Percentiles rank a stretch among this genome's conserved stretches.
Evolutionary conservation across 1,284 basidiomycete species (phyloP).

Genomic region (Moesziomyces sp.): DNA sequence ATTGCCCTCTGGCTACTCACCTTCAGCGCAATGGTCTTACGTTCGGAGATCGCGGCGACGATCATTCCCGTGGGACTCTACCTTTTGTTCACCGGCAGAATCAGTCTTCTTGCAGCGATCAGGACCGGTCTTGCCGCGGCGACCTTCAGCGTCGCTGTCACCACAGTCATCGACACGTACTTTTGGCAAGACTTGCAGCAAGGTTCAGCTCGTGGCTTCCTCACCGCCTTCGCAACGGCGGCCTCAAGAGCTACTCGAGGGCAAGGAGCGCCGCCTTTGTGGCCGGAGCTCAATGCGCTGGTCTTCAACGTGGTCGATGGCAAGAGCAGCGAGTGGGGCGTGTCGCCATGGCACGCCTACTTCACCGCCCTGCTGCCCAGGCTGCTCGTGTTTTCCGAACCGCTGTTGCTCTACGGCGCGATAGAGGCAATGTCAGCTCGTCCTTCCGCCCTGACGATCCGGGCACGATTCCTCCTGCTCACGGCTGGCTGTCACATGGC

Average conservation of each 20-base stretch:
- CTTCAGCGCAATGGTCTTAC: constrained; percentile 78
- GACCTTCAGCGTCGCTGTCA: constrained; percentile 18
- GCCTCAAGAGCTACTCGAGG: neutral
- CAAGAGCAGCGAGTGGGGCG: constrained; percentile 90
- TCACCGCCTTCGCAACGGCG: neutral
- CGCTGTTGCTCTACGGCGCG: constrained; percentile 74
- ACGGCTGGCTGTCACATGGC: constrained; percentile 73
- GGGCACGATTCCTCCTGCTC: constrained; percentile 27
- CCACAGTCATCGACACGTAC: constrained; percentile 79
- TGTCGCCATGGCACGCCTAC: constrained; percentile 80
- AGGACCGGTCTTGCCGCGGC: constrained; percentile 23
- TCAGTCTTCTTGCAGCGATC: constrained; percentile 17
- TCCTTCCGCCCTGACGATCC: neutral
- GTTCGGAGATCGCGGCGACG: constrained; percentile 77
- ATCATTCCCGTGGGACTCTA: constrained; percentile 54
- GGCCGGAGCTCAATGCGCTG: constrained; percentile 86
- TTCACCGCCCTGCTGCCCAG: constrained; percentile 80
- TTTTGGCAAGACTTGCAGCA: constrained; percentile 75
- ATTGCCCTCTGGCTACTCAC: constrained; percentile 72
- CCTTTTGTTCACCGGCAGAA: constrained; percentile 18
- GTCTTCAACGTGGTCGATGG: constrained; percentile 89
- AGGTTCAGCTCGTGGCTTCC: neutral
- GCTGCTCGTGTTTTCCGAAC: constrained; percentile 75
- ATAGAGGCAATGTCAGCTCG: constrained; percentile 46
- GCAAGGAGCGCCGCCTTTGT: constrained; percentile 69